Conservation (phyloP, 2,329 filamentous ascomycete genomes). For the Knufia petricola region DNA sequence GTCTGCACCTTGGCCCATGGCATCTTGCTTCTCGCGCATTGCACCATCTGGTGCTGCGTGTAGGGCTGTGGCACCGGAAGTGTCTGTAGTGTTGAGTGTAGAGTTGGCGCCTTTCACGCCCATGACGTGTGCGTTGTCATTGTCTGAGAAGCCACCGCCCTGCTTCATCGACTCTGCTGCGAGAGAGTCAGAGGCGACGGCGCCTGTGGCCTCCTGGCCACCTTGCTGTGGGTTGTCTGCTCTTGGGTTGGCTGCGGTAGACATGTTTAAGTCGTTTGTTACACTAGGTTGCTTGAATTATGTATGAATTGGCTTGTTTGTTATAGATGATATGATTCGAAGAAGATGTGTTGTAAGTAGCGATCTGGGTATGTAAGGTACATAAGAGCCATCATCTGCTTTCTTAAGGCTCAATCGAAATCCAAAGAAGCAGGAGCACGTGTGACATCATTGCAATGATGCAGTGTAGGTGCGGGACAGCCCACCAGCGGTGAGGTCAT, state of each 20-base stretch:
- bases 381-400: not conserved
- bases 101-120: conserved; percentile 43
- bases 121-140: conserved; percentile 44
- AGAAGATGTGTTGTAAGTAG: not conserved
- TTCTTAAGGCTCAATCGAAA: not conserved
- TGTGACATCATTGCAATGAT: not conserved
- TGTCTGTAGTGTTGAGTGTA: conserved; percentile 49
- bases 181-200: conserved; percentile 59
- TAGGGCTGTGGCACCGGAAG: conserved; percentile 43
- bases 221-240: conserved; percentile 42
- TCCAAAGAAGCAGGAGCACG: not conserved
- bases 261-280: conserved; percentile 1
- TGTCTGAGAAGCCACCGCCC: conserved; percentile 52
- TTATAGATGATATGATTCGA: not conserved
- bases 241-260: conserved; percentile 13
- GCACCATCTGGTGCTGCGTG: conserved; percentile 39
- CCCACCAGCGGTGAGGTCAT: not conserved
- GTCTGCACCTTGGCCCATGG: conserved; percentile 35
- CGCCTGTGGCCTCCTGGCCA: conserved; percentile 53
- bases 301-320: not conserved
- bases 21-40: conserved; percentile 35
- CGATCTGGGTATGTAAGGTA: not conserved
- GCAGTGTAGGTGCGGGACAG: not conserved
- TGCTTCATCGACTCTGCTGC: conserved; percentile 59
- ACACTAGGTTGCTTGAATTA: not conserved